These are phyloP conservation scores for Grigorovia yakushimaensis DNA, from an alignment of 805 yeast genomes.

Conservation along the genomic window DNA sequence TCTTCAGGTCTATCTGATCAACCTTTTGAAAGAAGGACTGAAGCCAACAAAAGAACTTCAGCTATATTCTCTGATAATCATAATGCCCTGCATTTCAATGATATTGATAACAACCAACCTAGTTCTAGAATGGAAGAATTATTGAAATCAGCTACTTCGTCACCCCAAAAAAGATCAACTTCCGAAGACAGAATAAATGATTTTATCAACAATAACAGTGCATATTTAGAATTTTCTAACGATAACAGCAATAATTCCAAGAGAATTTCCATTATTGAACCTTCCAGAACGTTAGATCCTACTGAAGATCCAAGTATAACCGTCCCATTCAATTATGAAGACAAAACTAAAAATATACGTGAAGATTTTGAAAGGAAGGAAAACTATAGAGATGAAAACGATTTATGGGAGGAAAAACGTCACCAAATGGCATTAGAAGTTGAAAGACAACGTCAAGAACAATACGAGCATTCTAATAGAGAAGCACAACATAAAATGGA, in stretches of 20 bases:
- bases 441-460: slow-evolving; percentile 5
- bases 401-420: slow-evolving; percentile 14
- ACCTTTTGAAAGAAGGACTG: not conserved
- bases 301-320: slow-evolving; percentile 1
- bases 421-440: slow-evolving; percentile 11
- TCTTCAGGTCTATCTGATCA: not conserved
- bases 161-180: slow-evolving; percentile 6
- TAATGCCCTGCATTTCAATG: not conserved
- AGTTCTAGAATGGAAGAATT: not conserved
- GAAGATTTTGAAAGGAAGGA: slow-evolving; percentile 10
- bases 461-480: not conserved
- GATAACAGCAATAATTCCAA: slow-evolving; percentile 11
- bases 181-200: slow-evolving; percentile 16
- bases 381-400: slow-evolving; percentile 9
- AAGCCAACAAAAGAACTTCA: slow-evolving; percentile 1
- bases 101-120: not conserved
- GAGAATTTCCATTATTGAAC: slow-evolving; percentile 12
- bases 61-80: not conserved
- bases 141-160: not conserved
- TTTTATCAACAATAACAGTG: slow-evolving; percentile 20
- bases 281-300: slow-evolving; percentile 7
- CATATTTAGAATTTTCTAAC: slow-evolving; percentile 22
- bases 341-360: not conserved
- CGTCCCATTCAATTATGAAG: not conserved
- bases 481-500: slow-evolving; percentile 9